Conservation (phyloP, 2,329 filamentous ascomycete species). For the Alternaria ethzedia region DNA sequence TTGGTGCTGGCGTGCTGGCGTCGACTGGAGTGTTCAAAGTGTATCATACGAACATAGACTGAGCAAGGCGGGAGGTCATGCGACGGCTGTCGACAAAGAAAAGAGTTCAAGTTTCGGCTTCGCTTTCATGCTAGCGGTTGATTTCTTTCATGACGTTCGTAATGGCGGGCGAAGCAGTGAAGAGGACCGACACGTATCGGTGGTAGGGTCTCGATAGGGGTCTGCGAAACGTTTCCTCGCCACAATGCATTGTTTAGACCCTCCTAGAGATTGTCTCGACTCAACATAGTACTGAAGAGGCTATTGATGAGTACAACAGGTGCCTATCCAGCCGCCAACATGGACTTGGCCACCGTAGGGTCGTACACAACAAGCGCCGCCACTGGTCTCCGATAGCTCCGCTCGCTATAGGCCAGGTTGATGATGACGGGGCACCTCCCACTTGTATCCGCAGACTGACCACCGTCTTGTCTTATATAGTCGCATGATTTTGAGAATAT, state of each 20-base stretch:
- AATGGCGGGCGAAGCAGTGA: not conserved
- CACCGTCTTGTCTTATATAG: constrained; percentile 16
- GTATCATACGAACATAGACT: not conserved
- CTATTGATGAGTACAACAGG: not conserved
- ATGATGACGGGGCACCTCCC: not conserved
- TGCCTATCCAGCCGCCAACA: not conserved
- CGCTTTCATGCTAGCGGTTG: not conserved
- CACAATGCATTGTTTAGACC: not conserved
- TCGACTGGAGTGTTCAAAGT: not conserved
- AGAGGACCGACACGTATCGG: not conserved
- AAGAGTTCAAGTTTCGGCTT: not conserved
- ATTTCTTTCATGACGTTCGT: not conserved
- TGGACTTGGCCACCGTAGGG: not conserved
- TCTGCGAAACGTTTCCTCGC: not conserved
- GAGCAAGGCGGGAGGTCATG: not conserved
- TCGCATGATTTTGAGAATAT: constrained; percentile 41
- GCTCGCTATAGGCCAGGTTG: not conserved
- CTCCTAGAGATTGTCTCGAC: not conserved
- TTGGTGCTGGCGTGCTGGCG: not conserved
- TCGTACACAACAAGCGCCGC: constrained; percentile 3
- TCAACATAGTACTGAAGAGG: not conserved
- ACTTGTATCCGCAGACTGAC: not conserved
- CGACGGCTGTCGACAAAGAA: not conserved
- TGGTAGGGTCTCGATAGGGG: not conserved
- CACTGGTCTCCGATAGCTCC: constrained; percentile 1